Conservation (phyloP, 1,139 yeast species). For the Blastobotrys apis region DNA sequence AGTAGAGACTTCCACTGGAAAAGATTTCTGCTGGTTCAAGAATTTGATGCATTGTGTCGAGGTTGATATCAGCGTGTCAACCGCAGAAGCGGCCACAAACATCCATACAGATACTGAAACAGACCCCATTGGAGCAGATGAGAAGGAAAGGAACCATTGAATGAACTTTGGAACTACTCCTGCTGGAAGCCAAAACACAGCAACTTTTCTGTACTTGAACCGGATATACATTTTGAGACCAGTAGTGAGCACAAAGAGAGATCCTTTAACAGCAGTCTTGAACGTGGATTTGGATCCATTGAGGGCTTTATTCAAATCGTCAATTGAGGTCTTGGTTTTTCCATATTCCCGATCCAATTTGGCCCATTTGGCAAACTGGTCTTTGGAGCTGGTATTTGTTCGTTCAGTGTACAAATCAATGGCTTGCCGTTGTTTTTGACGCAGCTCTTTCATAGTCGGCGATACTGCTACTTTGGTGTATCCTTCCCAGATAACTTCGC, state of each 20-base stretch:
- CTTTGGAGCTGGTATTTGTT: slow-evolving; percentile 73
- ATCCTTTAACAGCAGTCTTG: slow-evolving; percentile 29
- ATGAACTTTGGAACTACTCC: slow-evolving; percentile 54
- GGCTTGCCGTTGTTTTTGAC: slow-evolving; percentile 45
- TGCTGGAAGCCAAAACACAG: slow-evolving; percentile 58
- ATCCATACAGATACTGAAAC: slow-evolving; percentile 40
- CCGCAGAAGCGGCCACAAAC: slow-evolving; percentile 30
- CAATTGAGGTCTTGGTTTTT: slow-evolving; percentile 52
- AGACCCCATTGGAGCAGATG: slow-evolving; percentile 49
- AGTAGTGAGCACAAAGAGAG: slow-evolving; percentile 31
- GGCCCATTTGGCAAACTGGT: slow-evolving; percentile 95
- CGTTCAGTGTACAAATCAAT: slow-evolving; percentile 49
- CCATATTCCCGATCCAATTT: slow-evolving; percentile 74
- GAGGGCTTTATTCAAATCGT: slow-evolving; percentile 33
- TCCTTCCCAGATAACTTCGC: slow-evolving; percentile 38
- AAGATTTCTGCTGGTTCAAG: no score
- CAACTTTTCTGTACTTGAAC: slow-evolving; percentile 52
- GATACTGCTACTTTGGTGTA: slow-evolving; percentile 40
- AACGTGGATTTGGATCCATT: slow-evolving; percentile 36
- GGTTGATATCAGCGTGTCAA: slow-evolving; percentile 15
- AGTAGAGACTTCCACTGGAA: no score
- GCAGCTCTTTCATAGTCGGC: slow-evolving; percentile 38
- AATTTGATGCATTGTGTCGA: no score
- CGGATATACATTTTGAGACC: slow-evolving; percentile 47
- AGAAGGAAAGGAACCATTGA: slow-evolving; percentile 57